Conservation (phyloP, 2,329 filamentous ascomycete species). For the Trichoderma sp. region DNA sequence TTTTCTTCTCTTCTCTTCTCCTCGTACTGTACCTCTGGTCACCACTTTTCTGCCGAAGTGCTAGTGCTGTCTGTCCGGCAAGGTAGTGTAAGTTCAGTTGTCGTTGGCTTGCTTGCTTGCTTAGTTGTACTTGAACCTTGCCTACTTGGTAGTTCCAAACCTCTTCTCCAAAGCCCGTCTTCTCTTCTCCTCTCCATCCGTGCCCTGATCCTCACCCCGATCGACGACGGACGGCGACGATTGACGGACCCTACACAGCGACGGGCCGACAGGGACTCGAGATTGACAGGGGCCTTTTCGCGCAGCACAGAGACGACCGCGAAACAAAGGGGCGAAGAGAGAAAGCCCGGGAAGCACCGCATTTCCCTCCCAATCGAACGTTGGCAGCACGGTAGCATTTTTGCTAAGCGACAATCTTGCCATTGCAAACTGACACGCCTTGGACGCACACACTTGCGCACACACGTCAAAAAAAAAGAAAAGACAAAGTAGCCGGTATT, state of each 20-base stretch:
- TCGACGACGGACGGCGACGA: constrained; percentile 12
- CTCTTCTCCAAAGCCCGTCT: neutral
- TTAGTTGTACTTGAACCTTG: neutral
- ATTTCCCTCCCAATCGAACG: neutral
- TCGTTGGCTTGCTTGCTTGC: neutral
- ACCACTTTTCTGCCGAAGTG: constrained; percentile 4
- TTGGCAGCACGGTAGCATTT: neutral
- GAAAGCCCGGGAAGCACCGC: constrained; percentile 2
- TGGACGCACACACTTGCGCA: neutral
- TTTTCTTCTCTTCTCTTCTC: neutral
- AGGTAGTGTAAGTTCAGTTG: neutral
- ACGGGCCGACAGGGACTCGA: constrained; percentile 15
- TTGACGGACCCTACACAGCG: constrained; percentile 13
- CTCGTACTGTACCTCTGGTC: neutral
- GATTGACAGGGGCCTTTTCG: constrained; percentile 10
- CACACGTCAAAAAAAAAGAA: neutral
- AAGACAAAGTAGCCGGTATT: neutral
- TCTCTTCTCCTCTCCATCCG: neutral
- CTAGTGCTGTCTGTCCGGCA: neutral
- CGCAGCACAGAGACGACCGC: constrained; percentile 2
- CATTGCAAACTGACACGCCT: neutral
- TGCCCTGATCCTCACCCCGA: neutral
- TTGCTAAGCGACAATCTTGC: constrained; percentile 2
- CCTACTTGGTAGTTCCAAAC: neutral
- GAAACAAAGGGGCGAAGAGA: constrained; percentile 9